These are phyloP conservation scores for Mastigamoeba balamuthi DNA, from an alignment of 78 protist species.

Conservation along the genomic window DNA sequence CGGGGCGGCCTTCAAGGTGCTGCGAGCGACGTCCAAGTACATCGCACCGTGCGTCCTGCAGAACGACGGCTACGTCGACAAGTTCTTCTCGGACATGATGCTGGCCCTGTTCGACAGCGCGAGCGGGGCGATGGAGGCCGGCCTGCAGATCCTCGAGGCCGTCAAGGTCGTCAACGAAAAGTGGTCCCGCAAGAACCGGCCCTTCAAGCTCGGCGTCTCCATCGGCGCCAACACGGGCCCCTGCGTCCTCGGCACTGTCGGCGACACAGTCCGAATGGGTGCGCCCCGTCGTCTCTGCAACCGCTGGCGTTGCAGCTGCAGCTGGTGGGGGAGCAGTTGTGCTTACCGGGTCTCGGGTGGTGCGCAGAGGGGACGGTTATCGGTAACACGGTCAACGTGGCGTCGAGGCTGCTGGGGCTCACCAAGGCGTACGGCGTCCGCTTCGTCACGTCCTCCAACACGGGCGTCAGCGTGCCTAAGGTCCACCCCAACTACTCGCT, in stretches of 20 bases:
- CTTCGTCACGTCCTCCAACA: not conserved
- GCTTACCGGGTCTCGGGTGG: not conserved
- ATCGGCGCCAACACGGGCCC: not conserved
- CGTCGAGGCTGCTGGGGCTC: not conserved
- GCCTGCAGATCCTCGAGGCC: not conserved
- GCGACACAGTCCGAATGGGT: not conserved
- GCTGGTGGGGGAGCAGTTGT: too few relatives aligned
- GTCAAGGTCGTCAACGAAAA: not conserved
- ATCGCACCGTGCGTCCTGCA: too few relatives aligned
- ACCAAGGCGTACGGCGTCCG: not conserved
- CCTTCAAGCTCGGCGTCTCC: not conserved
- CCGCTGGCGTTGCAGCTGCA: too few relatives aligned
- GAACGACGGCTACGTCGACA: not conserved
- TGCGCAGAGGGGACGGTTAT: not conserved
- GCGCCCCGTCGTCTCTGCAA: too few relatives aligned
- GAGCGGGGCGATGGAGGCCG: not conserved
- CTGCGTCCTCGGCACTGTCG: not conserved
- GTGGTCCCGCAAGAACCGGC: not conserved
- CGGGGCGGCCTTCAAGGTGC: too few relatives aligned
- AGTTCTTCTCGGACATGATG: not conserved
- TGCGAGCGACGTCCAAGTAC: too few relatives aligned
- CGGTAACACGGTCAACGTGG: not conserved
- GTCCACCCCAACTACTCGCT: not conserved
- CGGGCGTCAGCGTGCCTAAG: not conserved
- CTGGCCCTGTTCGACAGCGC: not conserved